Conservation (phyloP, 257 asterid genomes). For the Ilex aquifolium region DNA sequence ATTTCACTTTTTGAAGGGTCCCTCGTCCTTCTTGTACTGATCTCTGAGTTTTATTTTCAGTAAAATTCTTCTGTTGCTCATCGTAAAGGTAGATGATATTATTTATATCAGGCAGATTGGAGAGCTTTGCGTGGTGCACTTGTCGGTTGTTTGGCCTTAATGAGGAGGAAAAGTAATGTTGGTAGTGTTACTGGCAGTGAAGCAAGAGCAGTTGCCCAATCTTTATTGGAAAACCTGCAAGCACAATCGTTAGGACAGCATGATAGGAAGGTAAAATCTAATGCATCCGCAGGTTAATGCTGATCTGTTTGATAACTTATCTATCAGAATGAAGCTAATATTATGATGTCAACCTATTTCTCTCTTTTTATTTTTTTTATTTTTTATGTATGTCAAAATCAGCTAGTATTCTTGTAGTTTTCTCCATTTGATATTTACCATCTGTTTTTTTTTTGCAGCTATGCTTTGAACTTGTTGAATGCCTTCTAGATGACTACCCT, state of each 20-base stretch:
- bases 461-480: constrained; percentile 83
- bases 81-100: constrained; percentile 26
- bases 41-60: too few species aligned
- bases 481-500: constrained; percentile 53
- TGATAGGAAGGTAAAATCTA: constrained; percentile 68
- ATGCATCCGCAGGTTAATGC: constrained; percentile 3
- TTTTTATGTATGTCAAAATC: too few species aligned
- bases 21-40: too few species aligned
- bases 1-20: too few species aligned
- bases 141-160: constrained; percentile 86
- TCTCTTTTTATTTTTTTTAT: too few species aligned
- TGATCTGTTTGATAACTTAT: not conserved
- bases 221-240: constrained; percentile 53
- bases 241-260: constrained; percentile 86
- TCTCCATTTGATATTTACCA: not conserved
- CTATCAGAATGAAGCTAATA: not conserved
- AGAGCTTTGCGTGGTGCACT: constrained; percentile 89
- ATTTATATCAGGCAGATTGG: constrained; percentile 86
- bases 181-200: constrained; percentile 52
- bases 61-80: not conserved
- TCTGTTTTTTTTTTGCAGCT: constrained; percentile 50
- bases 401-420: too few species aligned
- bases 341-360: not conserved
- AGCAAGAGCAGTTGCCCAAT: constrained; percentile 61
- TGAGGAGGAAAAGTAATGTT: constrained; percentile 63